Base-by-base conservation (phyloP, 345 rosid genomes). In the Draba incana region DNA sequence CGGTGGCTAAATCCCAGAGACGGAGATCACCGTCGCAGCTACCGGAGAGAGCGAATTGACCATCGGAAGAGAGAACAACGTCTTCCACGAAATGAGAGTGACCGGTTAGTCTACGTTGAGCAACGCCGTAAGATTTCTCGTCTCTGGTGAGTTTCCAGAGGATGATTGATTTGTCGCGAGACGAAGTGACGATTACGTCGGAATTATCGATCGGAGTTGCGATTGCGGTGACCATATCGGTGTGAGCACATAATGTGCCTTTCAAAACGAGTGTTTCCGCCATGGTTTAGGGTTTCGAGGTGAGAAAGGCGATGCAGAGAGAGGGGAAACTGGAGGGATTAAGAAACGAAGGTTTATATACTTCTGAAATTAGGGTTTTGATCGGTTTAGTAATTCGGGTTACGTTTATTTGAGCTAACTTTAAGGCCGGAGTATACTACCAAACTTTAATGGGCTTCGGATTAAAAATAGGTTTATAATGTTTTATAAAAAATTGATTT, bases 11-110 rank as follows among this genome's bases (percentile, higher is more conserved):
- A 65, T 89, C 94, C 98, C 98, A 92, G 16, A 92, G 92, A 42
- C 96, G 92, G 46, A 92, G 93, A 84, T 91, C 97, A 35, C 96
- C 86, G 71, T 91, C 97, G 96, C 97, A 91, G 10, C 93, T 83
- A 6, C 96, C 92, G 3, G 98, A 92, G 64, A 92, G 92, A 10
- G 98, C 96, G 69, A 92, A 92, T 84, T 89, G 94, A 25, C 94
- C 85, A 42, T 92, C 98, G 37, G 90, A 92, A 2, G 96, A 92
- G 28, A 92, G 87, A 15, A 88, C 98, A 10, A 90, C 97, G 35
- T 92, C 98, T 80, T 92, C 78, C 1, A 90, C 96, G 57, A 88
- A 92, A 65, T 88, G 96, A 12, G 97, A 90, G 77, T 92, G 98
- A 15, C 98, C 98, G 9, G 93, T 90, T 20, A 92, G 84, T 53